Conservation (phyloP, 2,329 filamentous ascomycete species). For the Aspergillus sp. region DNA sequence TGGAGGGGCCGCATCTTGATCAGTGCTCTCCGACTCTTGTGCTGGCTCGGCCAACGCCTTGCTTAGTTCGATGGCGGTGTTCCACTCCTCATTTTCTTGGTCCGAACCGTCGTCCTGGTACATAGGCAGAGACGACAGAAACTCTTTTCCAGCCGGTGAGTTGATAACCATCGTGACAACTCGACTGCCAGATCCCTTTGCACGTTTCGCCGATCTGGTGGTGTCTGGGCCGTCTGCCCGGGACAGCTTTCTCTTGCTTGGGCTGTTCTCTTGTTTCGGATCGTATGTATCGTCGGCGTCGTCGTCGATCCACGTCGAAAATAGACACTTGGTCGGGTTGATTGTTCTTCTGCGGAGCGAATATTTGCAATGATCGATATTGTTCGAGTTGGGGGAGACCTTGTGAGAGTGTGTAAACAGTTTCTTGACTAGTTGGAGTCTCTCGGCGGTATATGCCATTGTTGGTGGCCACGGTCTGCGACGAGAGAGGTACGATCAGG, state of each 20-base stretch:
- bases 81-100: not conserved
- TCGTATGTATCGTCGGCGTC: conserved; percentile 37
- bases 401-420: conserved; percentile 1
- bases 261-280: conserved; percentile 8
- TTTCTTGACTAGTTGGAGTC: not conserved
- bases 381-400: not conserved
- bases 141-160: conserved; percentile 1
- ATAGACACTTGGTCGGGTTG: not conserved
- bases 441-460: conserved; percentile 4
- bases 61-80: not conserved
- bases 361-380: conserved; percentile 5
- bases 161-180: not conserved
- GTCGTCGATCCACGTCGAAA: conserved; percentile 32
- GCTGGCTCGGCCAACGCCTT: not conserved
- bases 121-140: conserved; percentile 3
- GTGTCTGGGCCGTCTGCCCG: not conserved
- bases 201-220: not conserved
- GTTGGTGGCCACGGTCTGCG: not conserved
- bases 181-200: not conserved
- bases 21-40: not conserved
- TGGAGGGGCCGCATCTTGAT: not conserved
- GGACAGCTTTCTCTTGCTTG: conserved; percentile 1
- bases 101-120: not conserved
- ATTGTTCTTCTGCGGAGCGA: conserved; percentile 12
- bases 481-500: no score